Conservation (phyloP, 371 early-diverging fungal genomes). For the Coemansia sp. region DNA sequence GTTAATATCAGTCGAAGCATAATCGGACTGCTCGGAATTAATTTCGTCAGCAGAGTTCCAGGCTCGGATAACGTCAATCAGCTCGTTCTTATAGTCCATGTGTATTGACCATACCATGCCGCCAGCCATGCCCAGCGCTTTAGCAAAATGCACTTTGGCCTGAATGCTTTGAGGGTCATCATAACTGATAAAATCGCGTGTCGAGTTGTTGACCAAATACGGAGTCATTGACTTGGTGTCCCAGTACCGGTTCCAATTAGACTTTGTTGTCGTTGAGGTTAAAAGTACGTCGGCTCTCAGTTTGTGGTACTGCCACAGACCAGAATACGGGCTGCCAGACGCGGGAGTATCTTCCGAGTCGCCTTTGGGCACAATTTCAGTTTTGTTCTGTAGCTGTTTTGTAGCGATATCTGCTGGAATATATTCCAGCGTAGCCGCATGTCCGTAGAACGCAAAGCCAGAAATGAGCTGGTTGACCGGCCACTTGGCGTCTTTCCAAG, state of each 20-base stretch:
- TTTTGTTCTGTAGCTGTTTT: conserved; percentile 26
- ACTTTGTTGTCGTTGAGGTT: conserved; percentile 46
- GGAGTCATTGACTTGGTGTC: conserved; percentile 62
- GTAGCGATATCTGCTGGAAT: conserved; percentile 43
- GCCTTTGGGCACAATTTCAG: conserved; percentile 14
- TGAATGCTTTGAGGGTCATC: conserved; percentile 62
- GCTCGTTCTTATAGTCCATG: conserved; percentile 54
- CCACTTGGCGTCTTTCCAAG: conserved; percentile 11
- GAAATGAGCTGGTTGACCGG: conserved; percentile 61
- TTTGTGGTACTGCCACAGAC: conserved; percentile 56
- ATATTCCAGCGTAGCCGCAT: conserved; percentile 54
- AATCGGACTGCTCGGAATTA: not conserved
- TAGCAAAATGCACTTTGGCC: conserved; percentile 61
- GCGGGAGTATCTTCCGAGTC: conserved; percentile 22
- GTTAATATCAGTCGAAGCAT: not conserved
- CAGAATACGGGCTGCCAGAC: conserved; percentile 26
- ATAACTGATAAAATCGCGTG: conserved; percentile 61
- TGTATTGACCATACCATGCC: conserved; percentile 64
- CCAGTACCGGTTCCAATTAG: conserved; percentile 62
- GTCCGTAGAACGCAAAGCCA: conserved; percentile 71
- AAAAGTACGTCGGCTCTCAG: conserved; percentile 55
- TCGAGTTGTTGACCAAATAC: conserved; percentile 63
- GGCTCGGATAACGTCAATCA: not conserved
- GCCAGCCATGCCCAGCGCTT: conserved; percentile 57
- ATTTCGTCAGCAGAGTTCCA: not conserved